phyloP scores from a whole-genome alignment of 768 basidiomycete species.

The Lanmaoa pseudosensibilis region DNA sequence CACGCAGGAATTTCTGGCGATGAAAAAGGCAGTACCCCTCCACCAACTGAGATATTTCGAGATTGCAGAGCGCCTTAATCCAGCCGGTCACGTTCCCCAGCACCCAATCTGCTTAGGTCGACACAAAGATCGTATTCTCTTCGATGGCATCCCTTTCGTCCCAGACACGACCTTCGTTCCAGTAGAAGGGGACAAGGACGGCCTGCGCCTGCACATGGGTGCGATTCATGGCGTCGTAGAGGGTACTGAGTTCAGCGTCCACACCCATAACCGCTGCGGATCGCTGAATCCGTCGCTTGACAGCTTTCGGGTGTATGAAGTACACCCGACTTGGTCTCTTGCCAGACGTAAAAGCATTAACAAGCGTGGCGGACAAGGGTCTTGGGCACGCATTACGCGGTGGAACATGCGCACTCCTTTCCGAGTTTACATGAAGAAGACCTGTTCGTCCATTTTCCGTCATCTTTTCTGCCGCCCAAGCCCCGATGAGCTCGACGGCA shows the following conservation, averaged over 20 bases:
- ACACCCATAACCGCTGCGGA: conserved; percentile 59
- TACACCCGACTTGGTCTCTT: conserved; percentile 59
- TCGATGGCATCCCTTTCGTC: conserved; percentile 56
- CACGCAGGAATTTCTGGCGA: conserved; percentile 53
- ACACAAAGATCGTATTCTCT: conserved; percentile 50
- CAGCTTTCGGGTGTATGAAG: conserved; percentile 49
- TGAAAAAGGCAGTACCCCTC: conserved; percentile 46
- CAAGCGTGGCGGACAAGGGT: conserved; percentile 37
- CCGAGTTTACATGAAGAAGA: conserved; percentile 51
- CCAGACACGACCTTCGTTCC: conserved; percentile 49
- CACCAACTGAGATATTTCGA: conserved; percentile 53
- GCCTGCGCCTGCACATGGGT: conserved; percentile 55
- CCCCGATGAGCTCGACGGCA: conserved; percentile 33
- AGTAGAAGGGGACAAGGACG: conserved; percentile 40
- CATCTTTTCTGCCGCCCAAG: conserved; percentile 40
- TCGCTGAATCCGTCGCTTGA: conserved; percentile 57
- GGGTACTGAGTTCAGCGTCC: conserved; percentile 61
- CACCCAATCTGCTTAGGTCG: conserved; percentile 51
- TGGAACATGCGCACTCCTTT: conserved; percentile 61
- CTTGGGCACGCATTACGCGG: conserved; percentile 54
- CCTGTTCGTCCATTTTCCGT: conserved; percentile 47
- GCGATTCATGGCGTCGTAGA: conserved; percentile 62
- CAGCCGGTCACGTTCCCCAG: conserved; percentile 40
- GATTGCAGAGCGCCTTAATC: conserved; percentile 45
- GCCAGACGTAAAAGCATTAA: conserved; percentile 41